These are phyloP conservation scores for Coemansia aciculifera DNA, from an alignment of 192 early-diverging fungal genomes.

Conservation along the genomic window DNA sequence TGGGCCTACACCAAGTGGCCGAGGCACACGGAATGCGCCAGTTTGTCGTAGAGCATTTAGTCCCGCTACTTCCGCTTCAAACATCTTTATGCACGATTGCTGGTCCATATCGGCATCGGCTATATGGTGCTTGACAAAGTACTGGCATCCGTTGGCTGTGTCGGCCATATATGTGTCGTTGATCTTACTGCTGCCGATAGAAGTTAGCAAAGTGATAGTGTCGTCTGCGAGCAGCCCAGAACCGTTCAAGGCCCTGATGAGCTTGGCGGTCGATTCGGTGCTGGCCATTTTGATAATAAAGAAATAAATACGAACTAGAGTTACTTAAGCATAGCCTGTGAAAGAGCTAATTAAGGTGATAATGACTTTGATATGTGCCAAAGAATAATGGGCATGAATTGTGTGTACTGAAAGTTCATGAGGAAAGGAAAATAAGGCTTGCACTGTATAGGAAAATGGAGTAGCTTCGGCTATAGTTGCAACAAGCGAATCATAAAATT, in stretches of 20 bases:
- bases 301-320: background rate
- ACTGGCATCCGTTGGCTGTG: constrained; percentile 5
- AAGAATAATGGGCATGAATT: background rate
- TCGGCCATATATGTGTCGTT: constrained; percentile 10
- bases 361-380: background rate
- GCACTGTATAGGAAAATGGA: background rate
- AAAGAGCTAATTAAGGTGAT: background rate
- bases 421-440: background rate
- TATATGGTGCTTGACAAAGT: constrained; percentile 29
- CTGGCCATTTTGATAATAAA: background rate
- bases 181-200: constrained; percentile 13
- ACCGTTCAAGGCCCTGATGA: background rate
- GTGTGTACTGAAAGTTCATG: background rate
- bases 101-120: constrained; percentile 1
- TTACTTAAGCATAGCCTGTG: background rate
- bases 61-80: constrained; percentile 20
- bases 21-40: constrained; percentile 22
- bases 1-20: constrained; percentile 14
- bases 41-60: constrained; percentile 24
- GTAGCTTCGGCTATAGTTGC: background rate
- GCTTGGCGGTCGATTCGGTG: background rate
- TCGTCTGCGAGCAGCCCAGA: background rate
- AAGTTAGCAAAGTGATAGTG: background rate
- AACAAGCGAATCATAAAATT: background rate
- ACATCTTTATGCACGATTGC: constrained; percentile 13